phyloP scores from a whole-genome alignment of 2,329 filamentous ascomycete species.

The Sordariomycetes sp. region DNA sequence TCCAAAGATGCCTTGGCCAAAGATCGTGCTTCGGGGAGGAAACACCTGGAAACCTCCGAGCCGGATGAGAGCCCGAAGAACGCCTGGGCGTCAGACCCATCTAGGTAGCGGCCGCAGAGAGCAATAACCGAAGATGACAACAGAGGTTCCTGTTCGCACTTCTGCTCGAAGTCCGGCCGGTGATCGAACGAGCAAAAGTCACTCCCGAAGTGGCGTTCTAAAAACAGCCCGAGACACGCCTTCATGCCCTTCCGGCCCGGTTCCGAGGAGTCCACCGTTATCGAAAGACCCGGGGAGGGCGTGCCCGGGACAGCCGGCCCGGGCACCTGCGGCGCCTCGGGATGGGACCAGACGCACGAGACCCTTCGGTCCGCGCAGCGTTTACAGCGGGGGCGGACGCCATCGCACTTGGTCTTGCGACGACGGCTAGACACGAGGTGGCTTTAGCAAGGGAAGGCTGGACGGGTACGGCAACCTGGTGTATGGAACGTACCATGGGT shows the following conservation, averaged over 20 bases:
- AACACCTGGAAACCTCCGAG: background rate
- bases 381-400: background rate
- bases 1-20: slow-evolving; percentile 8
- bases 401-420: background rate
- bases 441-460: background rate
- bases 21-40: background rate
- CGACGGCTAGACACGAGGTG: background rate
- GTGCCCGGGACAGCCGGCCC: background rate
- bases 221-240: slow-evolving; percentile 6
- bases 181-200: slow-evolving; percentile 13
- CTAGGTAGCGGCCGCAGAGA: slow-evolving; percentile 7
- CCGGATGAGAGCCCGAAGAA: slow-evolving; percentile 1
- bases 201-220: slow-evolving; percentile 10
- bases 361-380: background rate
- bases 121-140: slow-evolving; percentile 6
- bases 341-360: background rate
- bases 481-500: background rate
- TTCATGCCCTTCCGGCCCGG: background rate
- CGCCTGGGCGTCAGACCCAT: background rate
- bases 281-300: background rate
- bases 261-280: background rate
- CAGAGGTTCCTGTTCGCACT: slow-evolving; percentile 7
- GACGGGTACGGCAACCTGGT: background rate
- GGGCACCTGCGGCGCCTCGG: background rate
- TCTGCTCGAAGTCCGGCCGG: slow-evolving; percentile 11